Base-by-base conservation (phyloP, 2,329 filamentous ascomycete species). In the Venturia carpophila region DNA sequence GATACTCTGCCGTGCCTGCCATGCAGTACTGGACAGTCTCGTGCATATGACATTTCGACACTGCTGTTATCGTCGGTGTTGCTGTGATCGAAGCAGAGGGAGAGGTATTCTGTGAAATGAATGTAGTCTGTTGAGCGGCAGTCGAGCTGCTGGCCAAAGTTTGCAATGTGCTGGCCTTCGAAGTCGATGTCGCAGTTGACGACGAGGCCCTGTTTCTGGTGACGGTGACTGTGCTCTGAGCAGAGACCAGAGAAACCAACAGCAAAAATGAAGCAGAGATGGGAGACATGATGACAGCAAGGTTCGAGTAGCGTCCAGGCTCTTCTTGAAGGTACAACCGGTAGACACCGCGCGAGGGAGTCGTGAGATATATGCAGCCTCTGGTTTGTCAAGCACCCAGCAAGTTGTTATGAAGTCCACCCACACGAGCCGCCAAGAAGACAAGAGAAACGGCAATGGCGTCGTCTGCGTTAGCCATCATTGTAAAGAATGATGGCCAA, bases 21-120 rank as follows among this genome's bases (percentile, higher is more conserved):
- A 80, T 72, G 67, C 81, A 83, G 68, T 73, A 79, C 78, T 78
- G 78, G 3, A 74, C 68, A 21, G 73, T 74, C 10, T 73, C 78
- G 68, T 84, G 81, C n/a, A 72, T 71, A 70, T 83, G 81, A 66
- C 84, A 86, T 1, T 73, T 78, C 2, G 82, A 83, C 1, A 85
- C 74, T 0, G 80, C 80, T 0, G 82, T 80, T 11, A 76, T 71
- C 0, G 70, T 55, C 9, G 64, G 27, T 27, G 58, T 17, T 3
- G 66, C 41, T 0, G 65, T 43, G 17, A 61, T 37, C 15, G 56
- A 34, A 0, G 58, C 34, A 49, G 34, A 81, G 45, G 11, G 10
- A 21, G 45, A 47, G 7, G n/a, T 21, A 11, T n/a, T 11, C 45
- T 10, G 45, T 21, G 45, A 47, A 47, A 19, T 9, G n/a, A 19